Evolutionary conservation across 1,284 basidiomycete species (phyloP), one percentile per base, ranked within the genome.

Genomic region (Cerrena zonata): DNA sequence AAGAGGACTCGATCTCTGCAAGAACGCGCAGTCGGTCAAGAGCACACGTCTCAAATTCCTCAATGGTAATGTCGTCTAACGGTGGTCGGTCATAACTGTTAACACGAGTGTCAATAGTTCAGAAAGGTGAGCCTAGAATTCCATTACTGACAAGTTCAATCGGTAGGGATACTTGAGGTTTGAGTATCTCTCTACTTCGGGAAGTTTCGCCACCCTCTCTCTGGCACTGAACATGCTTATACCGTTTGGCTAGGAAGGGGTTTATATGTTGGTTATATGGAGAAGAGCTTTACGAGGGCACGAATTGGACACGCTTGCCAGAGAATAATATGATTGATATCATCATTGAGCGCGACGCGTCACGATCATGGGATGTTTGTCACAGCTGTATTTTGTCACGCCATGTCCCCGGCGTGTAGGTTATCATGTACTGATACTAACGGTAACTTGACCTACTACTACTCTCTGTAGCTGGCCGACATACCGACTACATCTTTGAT

Each of bases 1-100:
- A 81, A 4, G 88, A 91, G 0, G 94, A 88, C 65, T 99, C 96
- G 56, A 99, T 96, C 67, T 98, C 93, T 4, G 94, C 90, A 5
- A 99, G 78, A 18, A 99, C 82, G 48, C 88, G 84, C 37, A 99
- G 77, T 25, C 96, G 78, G 58, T 95, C 85, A 21, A 99, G 79
- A 0, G 95, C 96, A 66, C 82, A 92, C 2, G 79, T 85, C 69
- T 99, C 96, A 60, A 99, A 99, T 57, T 98, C 91, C 64, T 99
- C 96, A 19, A 99, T 78, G 1, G 94, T 95, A 25, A 99, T 87
- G 61, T 99, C 94, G 44, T 87, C 86, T 13, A 79, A 23, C 5
- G 56, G 56, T 4, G 56, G 56, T 10, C 21, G 23, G 37, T 49
- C 47, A 63, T 99, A 98, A 69, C 91, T 94, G 55, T 12, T n/a